These are phyloP conservation scores for Geosmithia morbida DNA, from an alignment of 2,329 filamentous ascomycete genomes.

Conservation along the genomic window DNA sequence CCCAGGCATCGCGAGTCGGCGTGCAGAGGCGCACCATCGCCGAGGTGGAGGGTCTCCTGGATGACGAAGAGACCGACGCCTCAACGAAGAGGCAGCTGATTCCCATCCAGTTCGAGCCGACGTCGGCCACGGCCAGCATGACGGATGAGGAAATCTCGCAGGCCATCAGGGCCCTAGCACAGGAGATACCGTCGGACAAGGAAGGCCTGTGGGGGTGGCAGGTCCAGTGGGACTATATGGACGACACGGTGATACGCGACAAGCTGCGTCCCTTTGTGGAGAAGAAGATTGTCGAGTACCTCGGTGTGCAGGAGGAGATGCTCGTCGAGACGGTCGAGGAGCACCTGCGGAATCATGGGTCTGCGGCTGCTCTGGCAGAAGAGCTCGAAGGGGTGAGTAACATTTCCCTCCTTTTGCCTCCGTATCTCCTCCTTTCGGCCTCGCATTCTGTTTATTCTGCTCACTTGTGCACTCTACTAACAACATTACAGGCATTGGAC, in stretches of 20 bases:
- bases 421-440: too few species aligned
- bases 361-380: conserved; percentile 68
- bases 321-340: conserved; percentile 86
- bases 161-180: conserved; percentile 67
- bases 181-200: conserved; percentile 80
- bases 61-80: conserved; percentile 79
- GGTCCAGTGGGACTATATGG: conserved; percentile 84
- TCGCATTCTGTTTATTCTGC: too few species aligned
- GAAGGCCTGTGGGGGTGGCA: conserved; percentile 84
- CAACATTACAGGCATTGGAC: conserved; percentile 54
- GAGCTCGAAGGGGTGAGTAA: conserved; percentile 66
- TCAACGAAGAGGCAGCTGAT: conserved; percentile 61
- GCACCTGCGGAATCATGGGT: conserved; percentile 61
- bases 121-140: conserved; percentile 46
- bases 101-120: conserved; percentile 68
- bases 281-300: conserved; percentile 94
- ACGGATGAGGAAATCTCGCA: conserved; percentile 78
- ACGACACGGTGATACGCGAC: conserved; percentile 65
- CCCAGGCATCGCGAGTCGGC: conserved; percentile 38
- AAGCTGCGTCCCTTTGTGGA: conserved; percentile 91
- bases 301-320: conserved; percentile 93
- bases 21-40: conserved; percentile 66
- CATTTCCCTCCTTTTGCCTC: too few species aligned
- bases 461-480: neutral
- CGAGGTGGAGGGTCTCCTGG: conserved; percentile 85